Evolutionary conservation across 768 basidiomycete species (phyloP), one percentile per base, ranked within the genome.

Genomic region (Myochromella boudieri): DNA sequence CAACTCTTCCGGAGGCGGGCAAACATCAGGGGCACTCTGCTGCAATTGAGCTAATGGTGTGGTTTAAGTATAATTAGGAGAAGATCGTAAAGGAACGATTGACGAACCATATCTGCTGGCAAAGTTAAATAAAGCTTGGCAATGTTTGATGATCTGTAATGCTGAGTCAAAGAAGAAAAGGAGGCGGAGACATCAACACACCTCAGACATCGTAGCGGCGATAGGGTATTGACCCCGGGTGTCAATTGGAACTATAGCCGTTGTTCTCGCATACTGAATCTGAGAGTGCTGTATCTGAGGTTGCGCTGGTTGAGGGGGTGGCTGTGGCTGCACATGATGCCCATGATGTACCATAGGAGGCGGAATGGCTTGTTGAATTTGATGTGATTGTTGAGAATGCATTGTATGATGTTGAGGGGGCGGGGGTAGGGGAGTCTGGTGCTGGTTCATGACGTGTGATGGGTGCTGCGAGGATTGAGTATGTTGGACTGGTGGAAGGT

Each of bases 71-170:
- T 38, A 41, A 6, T 41, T 34, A 52, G 53, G 33, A 53, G 48
- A 20, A 36, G 24, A 37, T n/a, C 42, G 20, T 38, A n/a, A 18
- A 53, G 20, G 42, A 20, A 31, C 40, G 27, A 34, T 44, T 14
- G 15, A 64, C 75, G 46, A 49, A 87, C 87, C 82, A 63, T 84
- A 89, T 56, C 75, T 80, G 41, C 68, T 75, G 8, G 87, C 85
- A 59, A 90, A 91, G 10, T 69, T 45, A 58, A 83, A 83, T 40
- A 91, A 54, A 31, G 72, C 68, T 31, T 67, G 69, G 49, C 87
- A 91, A 55, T 84, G 82, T 48, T 77, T 70, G 44, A 78, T 61
- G 37, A 86, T 81, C 83, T 85, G 54, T 22, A 46, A n/a, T n/a
- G n/a, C n/a, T n/a, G n/a, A n/a, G n/a, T n/a, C n/a, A n/a, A n/a